Evolutionary conservation across 805 yeast species (phyloP).

Genomic region (Barnettozyma vustinii): DNA sequence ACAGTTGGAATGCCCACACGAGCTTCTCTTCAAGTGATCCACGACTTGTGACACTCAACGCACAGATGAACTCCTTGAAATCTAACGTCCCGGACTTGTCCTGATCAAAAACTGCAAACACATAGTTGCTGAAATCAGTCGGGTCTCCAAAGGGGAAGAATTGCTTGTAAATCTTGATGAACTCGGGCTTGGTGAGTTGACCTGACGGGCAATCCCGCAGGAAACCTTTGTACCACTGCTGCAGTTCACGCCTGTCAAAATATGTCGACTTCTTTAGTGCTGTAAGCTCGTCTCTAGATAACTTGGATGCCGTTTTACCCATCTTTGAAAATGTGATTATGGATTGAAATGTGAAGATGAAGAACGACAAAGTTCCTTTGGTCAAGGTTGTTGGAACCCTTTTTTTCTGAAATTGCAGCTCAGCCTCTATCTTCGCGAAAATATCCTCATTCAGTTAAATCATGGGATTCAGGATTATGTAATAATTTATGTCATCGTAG

Average conservation of each 20-base stretch:
- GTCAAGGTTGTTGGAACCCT: too few species aligned
- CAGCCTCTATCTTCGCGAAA: not conserved
- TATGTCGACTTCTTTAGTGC: conserved; percentile 80
- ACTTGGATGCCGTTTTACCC: conserved; percentile 94
- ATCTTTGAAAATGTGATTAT: conserved; percentile 30
- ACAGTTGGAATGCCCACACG: conserved; percentile 83
- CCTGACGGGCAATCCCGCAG: conserved; percentile 92
- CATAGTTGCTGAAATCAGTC: conserved; percentile 78
- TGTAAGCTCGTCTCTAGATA: conserved; percentile 84
- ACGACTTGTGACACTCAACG: conserved; percentile 79
- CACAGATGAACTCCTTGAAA: conserved; percentile 88
- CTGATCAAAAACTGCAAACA: conserved; percentile 84
- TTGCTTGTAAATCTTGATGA: conserved; percentile 87
- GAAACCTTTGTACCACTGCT: conserved; percentile 98
- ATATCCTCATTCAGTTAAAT: not conserved
- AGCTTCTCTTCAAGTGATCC: conserved; percentile 82
- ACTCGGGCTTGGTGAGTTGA: conserved; percentile 78
- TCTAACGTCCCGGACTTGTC: conserved; percentile 79
- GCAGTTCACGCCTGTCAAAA: conserved; percentile 89
- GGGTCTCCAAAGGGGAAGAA: conserved; percentile 99
- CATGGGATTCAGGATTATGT: not conserved
- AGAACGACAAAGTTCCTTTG: too few species aligned
- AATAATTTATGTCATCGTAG: too few species aligned
- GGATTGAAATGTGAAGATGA: too few species aligned
- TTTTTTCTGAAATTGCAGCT: not conserved